These are phyloP conservation scores for Rhododendron griersonianum DNA, from an alignment of 148 eudicot genomes.

Conservation along the genomic window DNA sequence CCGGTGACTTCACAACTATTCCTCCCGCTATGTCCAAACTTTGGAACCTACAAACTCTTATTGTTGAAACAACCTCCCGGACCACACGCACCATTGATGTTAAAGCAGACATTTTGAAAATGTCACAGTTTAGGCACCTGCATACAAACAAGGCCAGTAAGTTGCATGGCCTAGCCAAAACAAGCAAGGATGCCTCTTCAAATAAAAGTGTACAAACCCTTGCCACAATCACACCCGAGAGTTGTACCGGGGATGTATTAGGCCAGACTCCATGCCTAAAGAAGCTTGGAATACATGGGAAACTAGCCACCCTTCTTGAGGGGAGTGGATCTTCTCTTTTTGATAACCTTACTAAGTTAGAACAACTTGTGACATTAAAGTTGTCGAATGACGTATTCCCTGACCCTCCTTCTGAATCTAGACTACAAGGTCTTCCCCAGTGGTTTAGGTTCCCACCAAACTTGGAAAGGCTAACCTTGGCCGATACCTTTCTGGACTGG, in stretches of 20 bases:
- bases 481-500: slow-evolving; percentile 19
- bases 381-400: slow-evolving; percentile 19
- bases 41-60: slow-evolving; percentile 36
- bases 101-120: slow-evolving; percentile 33
- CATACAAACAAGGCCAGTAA: slow-evolving; percentile 20
- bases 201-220: not conserved
- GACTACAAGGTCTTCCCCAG: slow-evolving; percentile 14
- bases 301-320: not conserved
- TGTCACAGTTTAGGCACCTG: slow-evolving; percentile 33
- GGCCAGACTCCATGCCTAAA: not conserved
- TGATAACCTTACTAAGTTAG: slow-evolving; percentile 14
- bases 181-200: not conserved
- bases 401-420: slow-evolving; percentile 10
- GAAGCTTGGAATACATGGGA: not conserved
- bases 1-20: slow-evolving; percentile 15
- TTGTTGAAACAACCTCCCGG: slow-evolving; percentile 16
- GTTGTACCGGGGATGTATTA: not conserved
- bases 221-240: not conserved
- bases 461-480: slow-evolving; percentile 14
- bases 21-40: slow-evolving; percentile 24
- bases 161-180: slow-evolving; percentile 6
- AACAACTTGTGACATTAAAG: slow-evolving; percentile 19
- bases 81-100: slow-evolving; percentile 17
- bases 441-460: slow-evolving; percentile 28
- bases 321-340: slow-evolving; percentile 4